Evolutionary conservation across 2,329 filamentous ascomycete species (phyloP).

Genomic region (Arthrobotrys musiformis): DNA sequence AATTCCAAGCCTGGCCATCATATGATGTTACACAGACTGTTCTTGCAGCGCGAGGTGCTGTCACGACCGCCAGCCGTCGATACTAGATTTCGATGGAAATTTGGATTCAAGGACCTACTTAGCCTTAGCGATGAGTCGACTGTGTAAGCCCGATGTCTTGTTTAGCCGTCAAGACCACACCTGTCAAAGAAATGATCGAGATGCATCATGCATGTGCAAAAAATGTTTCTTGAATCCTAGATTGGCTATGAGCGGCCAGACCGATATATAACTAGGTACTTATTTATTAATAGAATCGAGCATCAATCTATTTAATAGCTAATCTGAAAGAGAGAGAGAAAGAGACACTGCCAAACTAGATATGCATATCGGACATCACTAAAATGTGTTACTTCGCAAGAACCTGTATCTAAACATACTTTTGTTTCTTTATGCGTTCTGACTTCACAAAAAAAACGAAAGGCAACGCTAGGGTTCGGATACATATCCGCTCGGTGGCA

Average conservation of each 20-base stretch:
- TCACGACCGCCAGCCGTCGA: no score
- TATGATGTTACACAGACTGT: no score
- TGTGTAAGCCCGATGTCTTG: constrained; percentile 11
- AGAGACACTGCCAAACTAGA: background rate
- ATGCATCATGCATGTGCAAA: background rate
- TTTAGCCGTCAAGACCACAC: constrained; percentile 3
- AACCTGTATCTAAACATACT: constrained; percentile 29
- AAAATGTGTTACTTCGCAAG: constrained; percentile 10
- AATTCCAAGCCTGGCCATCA: background rate
- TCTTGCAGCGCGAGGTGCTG: no score
- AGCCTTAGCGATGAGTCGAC: no score
- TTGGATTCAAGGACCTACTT: no score
- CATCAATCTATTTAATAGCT: no score
- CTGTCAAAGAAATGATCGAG: constrained; percentile 5
- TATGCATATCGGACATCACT: constrained; percentile 16
- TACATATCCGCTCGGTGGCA: constrained; percentile 1
- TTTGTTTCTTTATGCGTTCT: constrained; percentile 19
- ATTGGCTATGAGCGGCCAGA: background rate
- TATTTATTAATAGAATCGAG: constrained; percentile 13
- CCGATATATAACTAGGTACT: background rate
- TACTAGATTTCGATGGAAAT: no score
- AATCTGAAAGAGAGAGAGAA: background rate
- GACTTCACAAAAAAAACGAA: background rate
- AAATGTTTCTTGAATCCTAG: background rate
- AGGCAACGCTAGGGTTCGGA: constrained; percentile 20